These are phyloP conservation scores for Tetrapisispora nanseiensis DNA, from an alignment of 805 yeast species.

Conservation along the genomic window DNA sequence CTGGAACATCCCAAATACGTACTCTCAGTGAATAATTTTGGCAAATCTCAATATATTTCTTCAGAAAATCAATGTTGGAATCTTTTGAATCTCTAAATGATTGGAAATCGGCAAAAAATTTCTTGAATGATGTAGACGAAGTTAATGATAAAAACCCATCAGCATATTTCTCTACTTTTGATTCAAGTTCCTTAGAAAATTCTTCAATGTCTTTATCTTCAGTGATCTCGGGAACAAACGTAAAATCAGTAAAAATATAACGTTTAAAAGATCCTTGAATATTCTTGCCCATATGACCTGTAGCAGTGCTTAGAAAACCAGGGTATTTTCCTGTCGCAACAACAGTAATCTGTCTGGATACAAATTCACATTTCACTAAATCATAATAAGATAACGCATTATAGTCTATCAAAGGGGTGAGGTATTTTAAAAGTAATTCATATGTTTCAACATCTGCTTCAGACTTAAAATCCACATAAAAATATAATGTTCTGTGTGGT, in stretches of 20 bases:
- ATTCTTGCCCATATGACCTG: slow-evolving; percentile 10
- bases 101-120: slow-evolving; percentile 5
- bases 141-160: slow-evolving; percentile 17
- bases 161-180: neutral
- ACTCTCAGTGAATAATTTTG: slow-evolving; percentile 44
- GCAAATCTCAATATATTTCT: slow-evolving; percentile 31
- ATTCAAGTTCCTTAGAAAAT: neutral
- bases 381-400: slow-evolving; percentile 45
- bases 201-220: slow-evolving; percentile 7
- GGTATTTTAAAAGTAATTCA: slow-evolving; percentile 33
- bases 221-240: slow-evolving; percentile 31
- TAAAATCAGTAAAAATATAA: slow-evolving; percentile 36
- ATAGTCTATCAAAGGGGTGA: slow-evolving; percentile 38
- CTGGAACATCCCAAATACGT: slow-evolving; percentile 63
- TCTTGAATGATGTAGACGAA: slow-evolving; percentile 36
- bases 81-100: slow-evolving; percentile 11
- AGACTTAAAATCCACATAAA: slow-evolving; percentile 62
- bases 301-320: slow-evolving; percentile 7
- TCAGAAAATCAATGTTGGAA: slow-evolving; percentile 15
- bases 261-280: slow-evolving; percentile 12
- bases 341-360: slow-evolving; percentile 49
- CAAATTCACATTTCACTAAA: slow-evolving; percentile 24
- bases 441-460: slow-evolving; percentile 34
- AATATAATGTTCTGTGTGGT: slow-evolving; percentile 42
- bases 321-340: slow-evolving; percentile 63